Evolutionary conservation across 805 yeast species (phyloP), one percentile per base, ranked within the genome.

Genomic region (Candida krabiensis): DNA sequence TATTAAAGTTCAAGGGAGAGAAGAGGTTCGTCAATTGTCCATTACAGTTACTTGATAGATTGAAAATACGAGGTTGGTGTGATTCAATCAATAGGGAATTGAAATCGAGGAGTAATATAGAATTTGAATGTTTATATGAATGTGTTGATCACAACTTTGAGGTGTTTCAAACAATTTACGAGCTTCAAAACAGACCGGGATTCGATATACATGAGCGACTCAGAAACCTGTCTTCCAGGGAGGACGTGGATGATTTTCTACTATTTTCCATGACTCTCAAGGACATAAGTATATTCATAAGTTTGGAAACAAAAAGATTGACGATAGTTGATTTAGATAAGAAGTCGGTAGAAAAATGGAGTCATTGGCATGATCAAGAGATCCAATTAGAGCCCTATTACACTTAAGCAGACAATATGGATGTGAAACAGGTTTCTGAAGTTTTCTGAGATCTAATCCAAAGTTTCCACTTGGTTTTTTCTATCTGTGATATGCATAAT

Each of bases 261-360:
- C 60, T 67, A 5, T 52, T 66, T 15, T 64, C 69, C 2, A 77
- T 77, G 81, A 71, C 81, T 0, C 47, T 77, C 34, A 61, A 77
- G 43, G 82, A 77, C 49, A 73, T 73, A 12, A 77, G 80, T 1
- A 44, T 77, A 8, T 70, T 76, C 38, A 47, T 75, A 14, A 66
- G 67, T 30, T 58, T 74, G 29, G 64, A 59, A 7, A 37, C 37
- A 5, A 19, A 24, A 6, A 19, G 21, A 9, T 38, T 50, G 11
- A 61, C 56, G 30, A 55, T 77, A 25, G 60, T 74, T 29, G 82
- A 77, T 49, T 53, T 77, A 37, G 82, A 77, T 47, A 60, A 69
- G 44, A 77, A 77, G 49, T 63, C 72, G 2, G 55, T 56, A 9
- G 36, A 58, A 17, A 75, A 73, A 40, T 72, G 64, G 55, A 50